Conservation (phyloP, 2,329 filamentous ascomycete genomes). For the Colletotrichum trifolii region DNA sequence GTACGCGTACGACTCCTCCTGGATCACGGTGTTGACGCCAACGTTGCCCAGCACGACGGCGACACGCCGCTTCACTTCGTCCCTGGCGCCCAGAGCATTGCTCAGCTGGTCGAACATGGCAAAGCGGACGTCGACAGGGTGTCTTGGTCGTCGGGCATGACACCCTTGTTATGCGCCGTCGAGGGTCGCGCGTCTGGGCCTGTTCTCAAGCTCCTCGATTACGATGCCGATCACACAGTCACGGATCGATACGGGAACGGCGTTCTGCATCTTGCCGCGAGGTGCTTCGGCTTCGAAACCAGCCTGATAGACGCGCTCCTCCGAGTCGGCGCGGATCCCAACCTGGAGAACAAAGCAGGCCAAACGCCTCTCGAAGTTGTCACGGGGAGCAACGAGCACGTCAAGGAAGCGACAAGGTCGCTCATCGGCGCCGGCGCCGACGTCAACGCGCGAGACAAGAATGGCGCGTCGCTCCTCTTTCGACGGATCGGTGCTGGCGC, state of each 20-base stretch:
- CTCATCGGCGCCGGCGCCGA: conserved; percentile 26
- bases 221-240: conserved; percentile 36
- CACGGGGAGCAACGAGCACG: rapidly evolving
- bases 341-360: conserved; percentile 36
- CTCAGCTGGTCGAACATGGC: conserved; percentile 40
- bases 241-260: conserved; percentile 39
- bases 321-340: conserved; percentile 39
- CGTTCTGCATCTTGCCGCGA: conserved; percentile 37
- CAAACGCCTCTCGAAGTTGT: conserved; percentile 35
- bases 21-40: conserved; percentile 40
- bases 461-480: conserved; percentile 38
- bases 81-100: conserved; percentile 24
- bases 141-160: conserved; percentile 36
- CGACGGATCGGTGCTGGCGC: neutral
- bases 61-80: conserved; percentile 38
- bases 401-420: neutral
- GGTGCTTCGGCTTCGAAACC: neutral
- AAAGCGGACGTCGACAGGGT: conserved; percentile 40
- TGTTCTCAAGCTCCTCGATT: conserved; percentile 33
- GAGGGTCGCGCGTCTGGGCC: neutral
- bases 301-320: conserved; percentile 32
- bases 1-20: conserved; percentile 36
- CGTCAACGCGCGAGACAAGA: conserved; percentile 20
- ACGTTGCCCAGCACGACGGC: conserved; percentile 35
- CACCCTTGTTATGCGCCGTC: conserved; percentile 39